Evolutionary conservation across 2,329 filamentous ascomycete species (phyloP).

Genomic region (Lasiodiplodia sp.): DNA sequence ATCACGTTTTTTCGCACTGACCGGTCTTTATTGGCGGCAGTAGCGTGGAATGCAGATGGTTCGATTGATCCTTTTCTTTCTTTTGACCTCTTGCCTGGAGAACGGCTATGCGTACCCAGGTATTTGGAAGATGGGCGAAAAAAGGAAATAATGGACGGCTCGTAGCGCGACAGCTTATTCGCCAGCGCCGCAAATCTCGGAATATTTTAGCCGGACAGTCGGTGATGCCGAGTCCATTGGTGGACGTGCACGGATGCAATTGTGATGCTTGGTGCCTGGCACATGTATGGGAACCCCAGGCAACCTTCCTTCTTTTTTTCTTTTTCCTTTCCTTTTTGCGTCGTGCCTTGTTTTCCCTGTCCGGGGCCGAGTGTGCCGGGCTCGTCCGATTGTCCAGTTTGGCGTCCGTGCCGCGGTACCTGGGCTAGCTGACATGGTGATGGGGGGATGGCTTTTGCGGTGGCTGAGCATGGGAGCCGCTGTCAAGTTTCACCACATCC

Average conservation of each 20-base stretch:
- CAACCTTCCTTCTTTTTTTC: neutral
- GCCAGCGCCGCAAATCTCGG: neutral
- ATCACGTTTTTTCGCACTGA: neutral
- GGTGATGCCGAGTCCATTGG: neutral
- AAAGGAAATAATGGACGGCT: neutral
- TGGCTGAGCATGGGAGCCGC: slow-evolving; percentile 1
- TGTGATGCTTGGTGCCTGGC: no score
- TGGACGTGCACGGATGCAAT: no score
- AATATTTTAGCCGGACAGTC: neutral
- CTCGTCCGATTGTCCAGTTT: neutral
- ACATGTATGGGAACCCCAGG: neutral
- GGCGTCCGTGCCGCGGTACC: neutral
- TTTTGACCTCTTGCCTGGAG: neutral
- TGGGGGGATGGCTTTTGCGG: slow-evolving; percentile 1
- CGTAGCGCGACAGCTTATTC: neutral
- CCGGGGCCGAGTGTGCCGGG: neutral
- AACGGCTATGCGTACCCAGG: neutral
- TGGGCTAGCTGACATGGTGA: neutral
- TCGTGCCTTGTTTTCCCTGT: neutral
- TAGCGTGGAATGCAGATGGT: neutral
- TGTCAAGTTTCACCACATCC: slow-evolving; percentile 19
- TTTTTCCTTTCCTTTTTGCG: neutral
- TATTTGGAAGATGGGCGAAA: neutral
- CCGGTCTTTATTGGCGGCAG: neutral
- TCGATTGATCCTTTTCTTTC: neutral